Evolutionary conservation across 1,284 basidiomycete species (phyloP).

Genomic region (Malassezia dermatis): DNA sequence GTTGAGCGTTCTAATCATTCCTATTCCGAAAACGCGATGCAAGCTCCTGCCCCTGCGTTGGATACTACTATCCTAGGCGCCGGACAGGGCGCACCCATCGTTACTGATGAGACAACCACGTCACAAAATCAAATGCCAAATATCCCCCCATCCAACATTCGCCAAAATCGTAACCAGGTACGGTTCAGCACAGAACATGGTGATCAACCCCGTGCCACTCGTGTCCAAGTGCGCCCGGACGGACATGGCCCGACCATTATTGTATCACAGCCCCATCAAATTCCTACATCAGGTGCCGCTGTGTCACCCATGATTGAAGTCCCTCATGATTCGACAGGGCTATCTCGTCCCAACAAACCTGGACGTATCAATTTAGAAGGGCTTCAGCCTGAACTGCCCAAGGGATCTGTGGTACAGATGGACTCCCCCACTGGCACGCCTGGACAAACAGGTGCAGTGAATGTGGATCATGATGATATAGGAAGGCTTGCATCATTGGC

Average conservation of each 20-base stretch:
- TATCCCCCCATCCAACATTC: background rate
- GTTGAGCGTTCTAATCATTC: background rate
- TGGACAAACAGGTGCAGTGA: constrained; percentile 2
- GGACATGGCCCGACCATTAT: constrained; percentile 2
- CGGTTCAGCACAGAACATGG: background rate
- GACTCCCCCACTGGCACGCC: background rate
- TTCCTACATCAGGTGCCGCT: background rate
- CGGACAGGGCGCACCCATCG: background rate
- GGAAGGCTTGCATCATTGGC: constrained; percentile 6
- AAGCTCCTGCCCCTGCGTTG: background rate
- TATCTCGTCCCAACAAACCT: constrained; percentile 33
- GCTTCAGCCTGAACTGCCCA: constrained; percentile 18
- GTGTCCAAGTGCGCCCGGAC: background rate
- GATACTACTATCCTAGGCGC: background rate
- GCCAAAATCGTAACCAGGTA: background rate
- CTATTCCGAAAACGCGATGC: background rate
- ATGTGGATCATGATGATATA: constrained; percentile 10
- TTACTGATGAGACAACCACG: background rate
- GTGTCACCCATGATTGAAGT: background rate
- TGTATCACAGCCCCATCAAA: background rate
- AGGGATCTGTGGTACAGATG: constrained; percentile 3
- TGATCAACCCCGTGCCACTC: background rate
- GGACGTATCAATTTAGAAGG: constrained; percentile 35
- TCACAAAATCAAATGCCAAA: background rate
- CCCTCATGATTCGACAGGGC: background rate